Conservation (phyloP, 2,329 filamentous ascomycete genomes). For the Stachybotrys chartarum region DNA sequence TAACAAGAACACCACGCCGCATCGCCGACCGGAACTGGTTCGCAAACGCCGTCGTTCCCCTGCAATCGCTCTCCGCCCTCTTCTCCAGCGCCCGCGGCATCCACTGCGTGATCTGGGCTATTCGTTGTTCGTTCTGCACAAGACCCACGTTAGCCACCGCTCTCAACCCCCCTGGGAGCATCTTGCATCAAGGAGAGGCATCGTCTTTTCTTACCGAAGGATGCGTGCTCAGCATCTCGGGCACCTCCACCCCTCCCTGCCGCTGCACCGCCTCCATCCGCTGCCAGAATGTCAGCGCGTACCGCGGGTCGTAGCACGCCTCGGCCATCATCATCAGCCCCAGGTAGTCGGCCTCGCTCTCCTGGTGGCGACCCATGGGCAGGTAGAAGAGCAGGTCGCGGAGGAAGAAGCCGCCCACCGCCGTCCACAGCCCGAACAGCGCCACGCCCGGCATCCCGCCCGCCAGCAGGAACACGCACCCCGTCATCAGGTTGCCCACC, state of each 20-base stretch:
- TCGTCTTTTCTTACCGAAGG: slow-evolving; percentile 48
- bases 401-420: slow-evolving; percentile 37
- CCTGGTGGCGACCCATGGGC: slow-evolving; percentile 65
- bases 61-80: slow-evolving; percentile 46
- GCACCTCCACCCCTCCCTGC: slow-evolving; percentile 38
- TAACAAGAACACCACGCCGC: slow-evolving; percentile 19
- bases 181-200: background rate
- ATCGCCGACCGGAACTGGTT: slow-evolving; percentile 44
- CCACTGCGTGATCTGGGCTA: slow-evolving; percentile 60
- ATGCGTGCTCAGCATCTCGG: slow-evolving; percentile 71
- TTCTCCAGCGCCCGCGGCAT: slow-evolving; percentile 50
- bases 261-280: slow-evolving; percentile 51
- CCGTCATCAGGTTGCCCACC: slow-evolving; percentile 44
- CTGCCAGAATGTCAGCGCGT: slow-evolving; percentile 60
- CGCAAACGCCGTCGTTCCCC: slow-evolving; percentile 43
- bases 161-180: background rate
- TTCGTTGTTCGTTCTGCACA: slow-evolving; percentile 49
- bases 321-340: slow-evolving; percentile 78
- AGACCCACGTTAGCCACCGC: background rate
- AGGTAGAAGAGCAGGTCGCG: slow-evolving; percentile 58
- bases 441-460: slow-evolving; percentile 33
- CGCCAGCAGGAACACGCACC: slow-evolving; percentile 41
- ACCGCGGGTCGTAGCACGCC: slow-evolving; percentile 66
- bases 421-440: slow-evolving; percentile 30
- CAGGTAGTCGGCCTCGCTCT: slow-evolving; percentile 74